These are phyloP conservation scores for Neurospora terricola DNA, from an alignment of 495 filamentous ascomycete genomes.

Conservation along the genomic window DNA sequence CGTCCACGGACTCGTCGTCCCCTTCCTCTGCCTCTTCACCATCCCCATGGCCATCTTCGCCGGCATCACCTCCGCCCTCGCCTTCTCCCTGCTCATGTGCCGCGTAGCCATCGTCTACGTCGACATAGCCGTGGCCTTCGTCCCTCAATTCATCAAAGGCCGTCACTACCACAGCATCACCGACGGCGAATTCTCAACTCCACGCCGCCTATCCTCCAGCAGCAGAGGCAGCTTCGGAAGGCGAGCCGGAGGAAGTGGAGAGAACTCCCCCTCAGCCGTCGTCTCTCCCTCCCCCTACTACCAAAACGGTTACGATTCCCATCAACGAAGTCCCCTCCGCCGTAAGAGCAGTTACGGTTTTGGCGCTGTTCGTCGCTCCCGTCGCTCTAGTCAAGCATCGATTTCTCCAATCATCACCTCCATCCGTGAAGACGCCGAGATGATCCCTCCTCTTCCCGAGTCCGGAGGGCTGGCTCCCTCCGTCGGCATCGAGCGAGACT, in stretches of 20 bases:
- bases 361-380: constrained; percentile 24
- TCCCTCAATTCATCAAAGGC: constrained; percentile 48
- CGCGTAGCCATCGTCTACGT: constrained; percentile 59
- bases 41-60: constrained; percentile 62
- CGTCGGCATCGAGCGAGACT: constrained; percentile 52
- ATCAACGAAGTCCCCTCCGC: constrained; percentile 6
- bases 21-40: constrained; percentile 53
- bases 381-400: constrained; percentile 24
- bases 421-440: constrained; percentile 11
- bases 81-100: constrained; percentile 53
- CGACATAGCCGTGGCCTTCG: constrained; percentile 51
- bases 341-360: constrained; percentile 23
- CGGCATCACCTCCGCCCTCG: constrained; percentile 55
- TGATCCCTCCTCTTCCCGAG: constrained; percentile 16
- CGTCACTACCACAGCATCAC: not conserved
- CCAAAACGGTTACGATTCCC: not conserved
- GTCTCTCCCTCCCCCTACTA: constrained; percentile 7
- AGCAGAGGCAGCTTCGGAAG: not conserved
- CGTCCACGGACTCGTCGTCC: constrained; percentile 47
- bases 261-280: constrained; percentile 5
- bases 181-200: not conserved
- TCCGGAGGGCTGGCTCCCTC: constrained; percentile 27
- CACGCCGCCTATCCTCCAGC: not conserved
- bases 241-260: constrained; percentile 1
- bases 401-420: constrained; percentile 24